Evolutionary conservation across 257 asterid genomes (phyloP), one percentile per base, ranked within the genome.

Genomic region (Solanum peruvianum): DNA sequence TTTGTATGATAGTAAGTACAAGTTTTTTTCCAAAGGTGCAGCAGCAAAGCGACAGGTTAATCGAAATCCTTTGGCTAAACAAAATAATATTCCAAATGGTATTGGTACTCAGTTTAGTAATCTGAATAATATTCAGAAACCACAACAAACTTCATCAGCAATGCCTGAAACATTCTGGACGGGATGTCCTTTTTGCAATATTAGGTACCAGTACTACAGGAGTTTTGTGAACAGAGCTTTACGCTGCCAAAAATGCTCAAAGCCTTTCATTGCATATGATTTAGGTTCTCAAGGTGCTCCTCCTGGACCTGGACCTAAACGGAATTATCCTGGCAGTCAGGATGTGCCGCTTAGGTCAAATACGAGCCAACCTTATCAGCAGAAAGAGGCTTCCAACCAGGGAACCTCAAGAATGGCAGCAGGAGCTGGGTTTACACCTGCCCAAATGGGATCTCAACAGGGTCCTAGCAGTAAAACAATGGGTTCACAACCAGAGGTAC

Each of bases 181-280:
- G 6, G 86, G 89, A 82, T 96, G 99, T 84, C 95, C 96, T 15
- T 89, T 85, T 89, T 96, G 99, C 90, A 82, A 83, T 81, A 67
- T 80, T 11, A 92, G 76, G 83, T 91, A 88, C 91, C 93, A 85
- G 91, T 90, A 88, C 85, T 81, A 73, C 52, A 92, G 91, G 87
- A 83, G 72, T 44, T 84, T 16, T 67, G 87, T 88, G 64, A 91
- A 90, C 89, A 78, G 62, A 47, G 60, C 42, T 82, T 37, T 96
- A 85, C 89, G 71, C 83, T 96, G 99, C 90, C 92, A 66, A 84
- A 84, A 85, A 72, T 96, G 99, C 87, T 9, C 2, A 11, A 93
- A 88, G 83, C 35, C 58, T 13, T 93, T 92, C 84, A 81, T 56
- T 44, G 92, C 91, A 44, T 85, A 67, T 92, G 96, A 92, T 39